Evolutionary conservation across 2,329 filamentous ascomycete species (phyloP).

Genomic region (Didymella exigua): DNA sequence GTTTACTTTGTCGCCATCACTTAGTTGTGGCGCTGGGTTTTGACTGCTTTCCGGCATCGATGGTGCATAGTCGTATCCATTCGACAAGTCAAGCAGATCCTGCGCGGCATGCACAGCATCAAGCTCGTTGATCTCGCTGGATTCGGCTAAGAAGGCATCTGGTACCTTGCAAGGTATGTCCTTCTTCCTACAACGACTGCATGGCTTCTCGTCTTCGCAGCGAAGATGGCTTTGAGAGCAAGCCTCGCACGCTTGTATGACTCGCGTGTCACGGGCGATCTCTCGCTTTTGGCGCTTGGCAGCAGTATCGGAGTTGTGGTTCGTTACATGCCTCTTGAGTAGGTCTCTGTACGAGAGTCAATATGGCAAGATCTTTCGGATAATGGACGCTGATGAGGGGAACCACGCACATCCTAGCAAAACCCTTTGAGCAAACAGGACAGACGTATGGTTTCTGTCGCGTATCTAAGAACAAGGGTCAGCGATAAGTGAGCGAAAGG

Average conservation of each 20-base stretch:
- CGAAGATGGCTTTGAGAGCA: constrained; percentile 60
- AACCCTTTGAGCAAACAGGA: constrained; percentile 54
- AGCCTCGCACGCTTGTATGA: constrained; percentile 57
- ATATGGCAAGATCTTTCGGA: neutral
- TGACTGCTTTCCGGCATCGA: constrained; percentile 9
- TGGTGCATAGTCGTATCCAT: constrained; percentile 28
- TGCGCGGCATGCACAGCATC: constrained; percentile 40
- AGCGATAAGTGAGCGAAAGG: constrained; percentile 3
- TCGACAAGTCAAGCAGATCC: constrained; percentile 38
- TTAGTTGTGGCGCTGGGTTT: constrained; percentile 1
- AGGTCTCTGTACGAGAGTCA: constrained; percentile 48
- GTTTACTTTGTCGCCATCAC: constrained; percentile 7
- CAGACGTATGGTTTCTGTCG: constrained; percentile 55
- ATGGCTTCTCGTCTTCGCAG: constrained; percentile 62
- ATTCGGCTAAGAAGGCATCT: constrained; percentile 19
- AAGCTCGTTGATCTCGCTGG: constrained; percentile 26
- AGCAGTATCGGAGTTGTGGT: constrained; percentile 48
- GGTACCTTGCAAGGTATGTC: constrained; percentile 51
- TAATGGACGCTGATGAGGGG: neutral
- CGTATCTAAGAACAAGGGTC: constrained; percentile 34
- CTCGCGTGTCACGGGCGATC: constrained; percentile 35
- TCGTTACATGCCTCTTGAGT: constrained; percentile 58
- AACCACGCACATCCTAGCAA: constrained; percentile 50
- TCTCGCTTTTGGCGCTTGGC: constrained; percentile 35
- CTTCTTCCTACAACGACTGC: constrained; percentile 58